Base-by-base conservation (phyloP, 371 early-diverging fungal species). In the Syncephalastrum contaminatum region DNA sequence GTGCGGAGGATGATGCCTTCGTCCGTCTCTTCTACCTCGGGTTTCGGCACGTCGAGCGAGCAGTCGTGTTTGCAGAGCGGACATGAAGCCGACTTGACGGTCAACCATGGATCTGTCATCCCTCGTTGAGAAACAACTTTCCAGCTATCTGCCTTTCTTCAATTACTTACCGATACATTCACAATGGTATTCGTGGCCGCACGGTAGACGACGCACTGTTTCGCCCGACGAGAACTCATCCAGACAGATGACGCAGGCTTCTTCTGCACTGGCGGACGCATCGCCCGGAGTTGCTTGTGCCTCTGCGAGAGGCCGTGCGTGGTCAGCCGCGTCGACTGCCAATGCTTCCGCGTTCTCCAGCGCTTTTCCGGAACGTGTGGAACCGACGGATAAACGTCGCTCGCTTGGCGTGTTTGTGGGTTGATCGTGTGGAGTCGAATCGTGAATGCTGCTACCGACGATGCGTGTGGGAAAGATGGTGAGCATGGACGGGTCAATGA, bases 151-250 rank as follows among this genome's bases (percentile, higher is more conserved):
- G 27, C n/a, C 24, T 24, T 5, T 19, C n/a, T n/a, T n/a, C n/a
- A n/a, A n/a, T n/a, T n/a, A 79, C 58, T 69, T 77, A 80, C 91
- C 93, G 50, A 94, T 84, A 69, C 96, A 95, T 45, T 86, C 87
- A 19, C 80, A 71, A 56, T 94, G 95, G 64, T 87, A 95, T 54
- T 81, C 82, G 67, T 95, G 95, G 3, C 71, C 70, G 63, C 95
- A 95, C 2, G 83, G 81, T 13, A 95, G 72, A 20, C 74, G 57
- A 3, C 93, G 72, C 43, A 94, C 61, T 21, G 62, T 54, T 21
- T 90, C 90, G 15, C 83, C 85, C 4, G 58, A 42, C 6, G 67
- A 73, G 67, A 87, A 93, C 12, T 85, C 88, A 59, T 86, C 84
- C 42, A 94, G 66, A 61, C 96, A 95, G 50, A 95, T 88, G 19